Conservation (phyloP, 306 rosid species). For the Cotoneaster glaucophyllus region DNA sequence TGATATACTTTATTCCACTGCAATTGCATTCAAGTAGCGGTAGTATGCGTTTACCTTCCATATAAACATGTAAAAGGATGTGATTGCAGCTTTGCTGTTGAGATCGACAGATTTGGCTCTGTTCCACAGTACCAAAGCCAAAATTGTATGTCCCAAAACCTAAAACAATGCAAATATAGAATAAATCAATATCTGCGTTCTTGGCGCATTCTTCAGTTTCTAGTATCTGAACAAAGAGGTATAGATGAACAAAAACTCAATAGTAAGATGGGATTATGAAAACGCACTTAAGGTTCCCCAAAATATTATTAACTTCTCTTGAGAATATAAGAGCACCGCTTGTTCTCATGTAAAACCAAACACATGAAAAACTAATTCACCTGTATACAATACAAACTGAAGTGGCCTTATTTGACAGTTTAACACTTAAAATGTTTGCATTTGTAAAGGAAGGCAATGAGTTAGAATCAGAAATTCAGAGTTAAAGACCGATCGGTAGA, state of each 20-base stretch:
- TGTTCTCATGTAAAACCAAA: conserved; percentile 1
- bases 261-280: not conserved
- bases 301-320: not conserved
- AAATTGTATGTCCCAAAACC: conserved; percentile 65
- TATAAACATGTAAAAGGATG: conserved; percentile 92
- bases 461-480: not conserved
- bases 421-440: not conserved
- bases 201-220: conserved; percentile 7
- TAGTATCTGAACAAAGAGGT: not conserved
- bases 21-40: not conserved
- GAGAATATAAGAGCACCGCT: not conserved
- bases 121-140: conserved; percentile 65
- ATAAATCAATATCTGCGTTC: conserved; percentile 8
- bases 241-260: not conserved
- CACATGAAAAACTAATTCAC: not conserved
- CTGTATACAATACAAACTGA: no score
- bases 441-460: not conserved
- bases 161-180: conserved; percentile 30
- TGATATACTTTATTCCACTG: not conserved
- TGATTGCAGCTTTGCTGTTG: conserved; percentile 72
- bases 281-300: conserved; percentile 13
- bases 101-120: conserved; percentile 84
- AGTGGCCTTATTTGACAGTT: not conserved
- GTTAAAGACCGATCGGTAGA: not conserved
- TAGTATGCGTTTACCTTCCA: conserved; percentile 63